Percentiles rank a stretch among this genome's conserved stretches.
Evolutionary conservation across 1,284 basidiomycete species (phyloP).

Genomic region (Trichosporon ovoides): DNA sequence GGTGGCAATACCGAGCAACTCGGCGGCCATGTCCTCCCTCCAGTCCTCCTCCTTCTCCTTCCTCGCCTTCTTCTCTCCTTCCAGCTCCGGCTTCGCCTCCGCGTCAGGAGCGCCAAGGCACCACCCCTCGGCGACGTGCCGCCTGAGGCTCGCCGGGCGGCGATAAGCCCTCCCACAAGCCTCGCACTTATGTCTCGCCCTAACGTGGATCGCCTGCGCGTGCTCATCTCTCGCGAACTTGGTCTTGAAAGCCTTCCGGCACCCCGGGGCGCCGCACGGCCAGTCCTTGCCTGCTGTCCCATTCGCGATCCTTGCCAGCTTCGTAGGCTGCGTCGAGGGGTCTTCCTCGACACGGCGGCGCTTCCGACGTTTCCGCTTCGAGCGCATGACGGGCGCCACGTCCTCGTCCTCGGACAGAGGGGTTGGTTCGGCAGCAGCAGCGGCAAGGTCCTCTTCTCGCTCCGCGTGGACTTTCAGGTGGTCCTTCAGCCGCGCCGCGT

Average conservation of each 20-base stretch:
- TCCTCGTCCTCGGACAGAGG: conserved; percentile 18
- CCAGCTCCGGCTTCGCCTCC: background rate
- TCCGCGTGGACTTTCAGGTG: conserved; percentile 76
- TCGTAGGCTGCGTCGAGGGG: conserved; percentile 27
- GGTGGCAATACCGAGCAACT: conserved; percentile 16
- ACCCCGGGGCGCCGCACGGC: conserved; percentile 63
- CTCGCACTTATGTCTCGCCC: conserved; percentile 31
- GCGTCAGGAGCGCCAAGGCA: conserved; percentile 1
- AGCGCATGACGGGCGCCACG: background rate
- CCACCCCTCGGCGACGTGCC: conserved; percentile 16
- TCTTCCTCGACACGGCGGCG: background rate
- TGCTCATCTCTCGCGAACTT: conserved; percentile 23
- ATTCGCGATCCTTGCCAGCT: conserved; percentile 61
- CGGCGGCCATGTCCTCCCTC: conserved; percentile 1
- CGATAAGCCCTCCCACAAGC: conserved; percentile 10
- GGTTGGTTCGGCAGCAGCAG: too few species aligned
- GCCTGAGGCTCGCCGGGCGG: conserved; percentile 13
- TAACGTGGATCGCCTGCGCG: conserved; percentile 18
- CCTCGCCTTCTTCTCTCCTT: background rate
- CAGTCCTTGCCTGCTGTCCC: conserved; percentile 64
- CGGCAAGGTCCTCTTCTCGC: conserved; percentile 40
- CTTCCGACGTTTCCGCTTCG: background rate
- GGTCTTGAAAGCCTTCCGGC: conserved; percentile 79
- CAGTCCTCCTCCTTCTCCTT: too few species aligned
- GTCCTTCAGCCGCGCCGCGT: conserved; percentile 64